Evolutionary conservation across 192 early-diverging fungal species (phyloP).

Genomic region (Phlyctochytrium arcticum): DNA sequence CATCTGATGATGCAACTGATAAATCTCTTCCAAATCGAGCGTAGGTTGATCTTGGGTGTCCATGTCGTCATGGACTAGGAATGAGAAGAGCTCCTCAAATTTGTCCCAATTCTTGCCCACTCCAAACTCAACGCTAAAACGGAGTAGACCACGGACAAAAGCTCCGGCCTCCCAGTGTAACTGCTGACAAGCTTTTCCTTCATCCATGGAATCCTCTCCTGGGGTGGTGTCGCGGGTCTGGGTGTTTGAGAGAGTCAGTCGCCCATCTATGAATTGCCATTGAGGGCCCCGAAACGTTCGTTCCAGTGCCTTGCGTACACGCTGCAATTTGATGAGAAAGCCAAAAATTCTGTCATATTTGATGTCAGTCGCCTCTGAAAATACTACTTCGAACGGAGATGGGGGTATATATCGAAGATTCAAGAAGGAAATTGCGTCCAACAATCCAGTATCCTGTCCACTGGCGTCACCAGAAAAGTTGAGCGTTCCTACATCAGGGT

Average conservation of each 20-base stretch:
- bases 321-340: neutral
- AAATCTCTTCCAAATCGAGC: neutral
- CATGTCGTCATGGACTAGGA: too few relatives aligned
- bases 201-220: neutral
- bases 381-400: slow-evolving; percentile 6
- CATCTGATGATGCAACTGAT: neutral
- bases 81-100: neutral
- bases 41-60: too few relatives aligned
- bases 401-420: slow-evolving; percentile 8
- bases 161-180: slow-evolving; percentile 13
- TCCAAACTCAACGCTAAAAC: neutral
- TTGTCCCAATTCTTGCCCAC: neutral
- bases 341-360: slow-evolving; percentile 5
- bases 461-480: neutral
- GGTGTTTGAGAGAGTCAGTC: neutral
- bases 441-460: neutral
- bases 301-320: slow-evolving; percentile 3
- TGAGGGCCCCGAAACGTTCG: neutral
- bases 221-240: neutral
- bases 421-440: slow-evolving; percentile 4
- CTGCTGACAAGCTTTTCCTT: neutral
- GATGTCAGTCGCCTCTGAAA: neutral
- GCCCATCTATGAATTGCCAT: neutral
- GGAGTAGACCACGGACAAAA: slow-evolving; percentile 11
- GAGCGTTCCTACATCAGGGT: neutral